A percentile compares a stretch with the other conserved stretches of the same genome.
Conservation (phyloP, 2,329 filamentous ascomycete genomes). For the Zasmidium angulare region DNA sequence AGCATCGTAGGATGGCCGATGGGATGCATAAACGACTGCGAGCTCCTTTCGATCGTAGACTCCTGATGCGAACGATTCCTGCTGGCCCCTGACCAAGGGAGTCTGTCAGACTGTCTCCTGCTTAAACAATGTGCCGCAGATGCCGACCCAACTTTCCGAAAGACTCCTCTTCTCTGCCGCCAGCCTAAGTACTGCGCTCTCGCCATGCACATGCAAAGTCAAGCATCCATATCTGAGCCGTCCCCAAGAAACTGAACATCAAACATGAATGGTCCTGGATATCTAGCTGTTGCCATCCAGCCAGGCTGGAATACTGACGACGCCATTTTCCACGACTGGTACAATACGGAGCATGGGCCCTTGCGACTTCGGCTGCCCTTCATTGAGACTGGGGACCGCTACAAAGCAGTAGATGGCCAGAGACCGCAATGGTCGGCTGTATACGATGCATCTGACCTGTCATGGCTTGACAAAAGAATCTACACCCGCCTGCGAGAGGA, state of each 20-base stretch:
- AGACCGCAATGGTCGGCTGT: conserved; percentile 72
- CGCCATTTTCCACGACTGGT: conserved; percentile 84
- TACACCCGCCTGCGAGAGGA: conserved; percentile 68
- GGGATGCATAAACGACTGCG: no score
- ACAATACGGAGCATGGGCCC: conserved; percentile 90
- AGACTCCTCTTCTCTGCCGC: not conserved
- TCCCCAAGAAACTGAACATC: not conserved
- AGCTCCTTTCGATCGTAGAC: no score
- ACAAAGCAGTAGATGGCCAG: conserved; percentile 64
- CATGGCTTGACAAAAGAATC: conserved; percentile 65
- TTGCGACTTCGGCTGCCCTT: conserved; percentile 73
- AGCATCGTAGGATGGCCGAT: no score
- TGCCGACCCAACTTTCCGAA: conserved; percentile 5
- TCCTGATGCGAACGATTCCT: not conserved
- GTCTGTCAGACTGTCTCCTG: not conserved
- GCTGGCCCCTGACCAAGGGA: not conserved
- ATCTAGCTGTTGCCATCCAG: conserved; percentile 86
- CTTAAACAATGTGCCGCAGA: conserved; percentile 10
- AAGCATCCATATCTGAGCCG: not conserved
- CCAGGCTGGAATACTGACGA: conserved; percentile 65
- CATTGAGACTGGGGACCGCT: conserved; percentile 76
- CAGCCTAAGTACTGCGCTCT: not conserved
- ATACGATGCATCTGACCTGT: conserved; percentile 79
- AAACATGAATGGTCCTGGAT: conserved; percentile 53
- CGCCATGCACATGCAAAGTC: not conserved